A percentile compares a stretch with the other conserved stretches of the same genome.
phyloP scores from a whole-genome alignment of 306 rosid species.

The Boehmeria nivea region DNA sequence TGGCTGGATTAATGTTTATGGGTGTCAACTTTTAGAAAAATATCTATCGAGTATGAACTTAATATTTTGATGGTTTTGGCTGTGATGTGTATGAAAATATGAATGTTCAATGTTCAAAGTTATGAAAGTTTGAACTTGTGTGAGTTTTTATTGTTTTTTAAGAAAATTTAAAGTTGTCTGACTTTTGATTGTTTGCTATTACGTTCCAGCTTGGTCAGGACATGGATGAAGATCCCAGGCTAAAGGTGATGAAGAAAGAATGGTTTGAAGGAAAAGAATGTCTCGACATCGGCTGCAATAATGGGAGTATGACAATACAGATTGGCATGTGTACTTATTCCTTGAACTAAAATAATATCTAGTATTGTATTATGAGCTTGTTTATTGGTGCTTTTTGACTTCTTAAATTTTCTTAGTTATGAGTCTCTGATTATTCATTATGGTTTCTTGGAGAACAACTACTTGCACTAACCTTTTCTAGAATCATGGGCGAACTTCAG shows the following conservation, averaged over 20 bases:
- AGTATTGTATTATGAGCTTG: neutral
- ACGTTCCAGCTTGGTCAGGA: conserved; percentile 58
- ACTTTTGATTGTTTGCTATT: too few relatives aligned
- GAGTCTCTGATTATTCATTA: too few relatives aligned
- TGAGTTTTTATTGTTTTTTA: neutral
- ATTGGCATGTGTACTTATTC: conserved; percentile 42
- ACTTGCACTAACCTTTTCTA: too few relatives aligned
- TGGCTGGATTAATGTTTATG: too few relatives aligned
- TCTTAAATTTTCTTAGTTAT: neutral
- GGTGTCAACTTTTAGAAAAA: too few relatives aligned
- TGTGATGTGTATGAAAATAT: too few relatives aligned
- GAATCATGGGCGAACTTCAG: too few relatives aligned
- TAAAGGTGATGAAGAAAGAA: conserved; percentile 62
- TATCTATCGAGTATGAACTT: neutral
- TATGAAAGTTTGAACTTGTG: neutral
- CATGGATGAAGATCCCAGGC: conserved; percentile 66
- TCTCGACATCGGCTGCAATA: conserved; percentile 87
- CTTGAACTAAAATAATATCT: neutral
- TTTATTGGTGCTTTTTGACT: neutral
- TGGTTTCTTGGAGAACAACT: too few relatives aligned
- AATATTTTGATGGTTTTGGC: neutral
- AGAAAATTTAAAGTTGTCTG: too few relatives aligned
- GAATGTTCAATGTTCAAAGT: too few relatives aligned
- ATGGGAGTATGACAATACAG: conserved; percentile 63
- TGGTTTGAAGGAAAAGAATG: conserved; percentile 88